Conservation (phyloP, 768 basidiomycete genomes). For the Erythrobasidium yunnanense region DNA sequence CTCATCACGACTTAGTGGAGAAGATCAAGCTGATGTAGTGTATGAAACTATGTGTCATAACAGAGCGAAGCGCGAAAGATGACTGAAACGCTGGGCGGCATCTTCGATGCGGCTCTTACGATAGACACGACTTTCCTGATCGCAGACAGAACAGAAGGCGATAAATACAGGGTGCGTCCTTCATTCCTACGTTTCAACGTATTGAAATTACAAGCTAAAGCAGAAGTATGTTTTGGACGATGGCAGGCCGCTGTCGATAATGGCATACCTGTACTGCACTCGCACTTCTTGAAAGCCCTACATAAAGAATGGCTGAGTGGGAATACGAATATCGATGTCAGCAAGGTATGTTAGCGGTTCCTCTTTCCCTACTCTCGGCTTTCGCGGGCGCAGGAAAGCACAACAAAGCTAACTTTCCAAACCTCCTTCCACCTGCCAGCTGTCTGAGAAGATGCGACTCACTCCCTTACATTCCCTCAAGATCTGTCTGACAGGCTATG, state of each 20-base stretch:
- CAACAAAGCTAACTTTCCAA: not conserved
- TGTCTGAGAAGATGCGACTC: slow-evolving; percentile 3
- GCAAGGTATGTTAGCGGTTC: not conserved
- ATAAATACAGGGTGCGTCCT: slow-evolving; percentile 15
- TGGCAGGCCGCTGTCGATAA: slow-evolving; percentile 10
- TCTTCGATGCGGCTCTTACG: slow-evolving; percentile 1
- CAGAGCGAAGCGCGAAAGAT: slow-evolving; percentile 3
- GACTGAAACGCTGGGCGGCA: not conserved
- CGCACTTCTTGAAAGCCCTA: slow-evolving; percentile 4
- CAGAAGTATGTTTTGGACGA: not conserved
- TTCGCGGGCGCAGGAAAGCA: not conserved
- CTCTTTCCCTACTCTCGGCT: not conserved
- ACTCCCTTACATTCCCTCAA: not conserved
- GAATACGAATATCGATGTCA: not conserved
- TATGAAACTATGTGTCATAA: not conserved
- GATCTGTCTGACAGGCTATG: slow-evolving; percentile 24
- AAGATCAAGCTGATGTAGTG: not conserved
- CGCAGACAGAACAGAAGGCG: slow-evolving; percentile 4
- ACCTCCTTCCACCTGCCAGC: not conserved
- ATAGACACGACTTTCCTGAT: slow-evolving; percentile 15
- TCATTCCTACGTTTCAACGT: not conserved
- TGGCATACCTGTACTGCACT: slow-evolving; percentile 10
- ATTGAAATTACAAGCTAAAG: not conserved
- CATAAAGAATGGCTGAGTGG: not conserved
- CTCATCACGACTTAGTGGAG: not conserved